A percentile compares a stretch with the other conserved stretches of the same genome.
These are phyloP conservation scores for Saccharomycopsis sp. DNA, from an alignment of 805 yeast genomes.

Conservation along the genomic window DNA sequence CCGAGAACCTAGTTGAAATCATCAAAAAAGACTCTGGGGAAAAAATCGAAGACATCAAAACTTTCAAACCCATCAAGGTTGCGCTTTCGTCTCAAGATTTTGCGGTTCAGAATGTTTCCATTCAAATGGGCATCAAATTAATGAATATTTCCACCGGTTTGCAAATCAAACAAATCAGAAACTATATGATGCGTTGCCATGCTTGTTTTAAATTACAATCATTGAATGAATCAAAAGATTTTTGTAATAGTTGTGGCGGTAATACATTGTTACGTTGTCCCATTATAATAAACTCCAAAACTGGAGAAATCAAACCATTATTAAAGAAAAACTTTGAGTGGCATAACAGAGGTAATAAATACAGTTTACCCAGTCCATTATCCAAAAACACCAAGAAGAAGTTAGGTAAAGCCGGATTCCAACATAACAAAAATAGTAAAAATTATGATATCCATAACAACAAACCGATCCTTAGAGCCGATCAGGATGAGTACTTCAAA, in stretches of 20 bases:
- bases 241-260: conserved; percentile 95
- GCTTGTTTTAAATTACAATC: conserved; percentile 87
- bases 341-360: conserved; percentile 80
- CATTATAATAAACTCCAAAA: conserved; percentile 65
- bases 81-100: conserved; percentile 94
- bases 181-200: conserved; percentile 93
- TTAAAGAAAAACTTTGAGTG: conserved; percentile 88
- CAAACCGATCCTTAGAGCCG: conserved; percentile 68
- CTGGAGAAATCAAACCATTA: conserved; percentile 83
- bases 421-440: conserved; percentile 51
- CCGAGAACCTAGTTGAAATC: conserved; percentile 67
- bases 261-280: conserved; percentile 83
- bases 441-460: conserved; percentile 33
- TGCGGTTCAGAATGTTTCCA: conserved; percentile 91
- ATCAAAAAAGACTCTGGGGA: conserved; percentile 62
- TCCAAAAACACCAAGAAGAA: conserved; percentile 63
- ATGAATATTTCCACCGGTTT: conserved; percentile 79
- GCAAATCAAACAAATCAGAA: conserved; percentile 75
- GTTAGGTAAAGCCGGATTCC: conserved; percentile 71
- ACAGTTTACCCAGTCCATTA: conserved; percentile 77
- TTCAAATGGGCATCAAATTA: conserved; percentile 81
- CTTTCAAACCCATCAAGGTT: conserved; percentile 43
- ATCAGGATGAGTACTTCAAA: conserved; percentile 85
- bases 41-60: conserved; percentile 30
- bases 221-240: conserved; percentile 69